Percentiles rank a stretch among this genome's conserved stretches.
phyloP scores from a whole-genome alignment of 768 basidiomycete species.

The Tricholoma saponaceum region DNA sequence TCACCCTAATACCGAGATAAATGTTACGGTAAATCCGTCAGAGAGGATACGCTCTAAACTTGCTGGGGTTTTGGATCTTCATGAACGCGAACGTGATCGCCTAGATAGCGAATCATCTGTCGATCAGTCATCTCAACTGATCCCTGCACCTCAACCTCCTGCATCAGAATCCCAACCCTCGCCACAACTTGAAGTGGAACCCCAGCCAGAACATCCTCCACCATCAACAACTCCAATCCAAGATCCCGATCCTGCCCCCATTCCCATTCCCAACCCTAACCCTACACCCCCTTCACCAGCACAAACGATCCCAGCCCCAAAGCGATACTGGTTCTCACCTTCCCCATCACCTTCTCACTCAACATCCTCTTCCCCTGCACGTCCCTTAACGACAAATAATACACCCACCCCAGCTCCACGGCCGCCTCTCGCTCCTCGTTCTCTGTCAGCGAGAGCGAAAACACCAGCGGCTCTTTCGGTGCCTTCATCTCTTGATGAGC shows the following conservation, averaged over 20 bases:
- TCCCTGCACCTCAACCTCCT: no score
- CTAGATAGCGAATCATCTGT: background rate
- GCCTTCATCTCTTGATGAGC: conserved; percentile 24
- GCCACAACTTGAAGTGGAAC: background rate
- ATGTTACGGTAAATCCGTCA: no score
- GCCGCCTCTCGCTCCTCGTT: no score
- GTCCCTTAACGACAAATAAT: conserved; percentile 13
- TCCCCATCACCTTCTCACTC: conserved; percentile 1
- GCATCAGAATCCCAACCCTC: background rate
- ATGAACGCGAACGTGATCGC: background rate
- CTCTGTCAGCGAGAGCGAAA: background rate
- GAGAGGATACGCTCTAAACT: no score
- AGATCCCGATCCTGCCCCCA: no score
- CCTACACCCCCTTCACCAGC: conserved; percentile 6
- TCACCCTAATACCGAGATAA: no score
- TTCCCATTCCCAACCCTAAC: conserved; percentile 2
- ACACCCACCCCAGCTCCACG: conserved; percentile 11
- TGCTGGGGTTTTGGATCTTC: background rate
- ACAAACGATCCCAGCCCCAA: conserved; percentile 6
- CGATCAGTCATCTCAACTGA: background rate
- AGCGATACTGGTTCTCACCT: conserved; percentile 22
- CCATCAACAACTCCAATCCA: no score
- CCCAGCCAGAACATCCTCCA: no score
- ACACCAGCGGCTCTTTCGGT: conserved; percentile 8
- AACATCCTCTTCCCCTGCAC: conserved; percentile 5